These are phyloP conservation scores for Poa pratensis DNA, from an alignment of 176 grass and related monocot species.

Conservation along the genomic window DNA sequence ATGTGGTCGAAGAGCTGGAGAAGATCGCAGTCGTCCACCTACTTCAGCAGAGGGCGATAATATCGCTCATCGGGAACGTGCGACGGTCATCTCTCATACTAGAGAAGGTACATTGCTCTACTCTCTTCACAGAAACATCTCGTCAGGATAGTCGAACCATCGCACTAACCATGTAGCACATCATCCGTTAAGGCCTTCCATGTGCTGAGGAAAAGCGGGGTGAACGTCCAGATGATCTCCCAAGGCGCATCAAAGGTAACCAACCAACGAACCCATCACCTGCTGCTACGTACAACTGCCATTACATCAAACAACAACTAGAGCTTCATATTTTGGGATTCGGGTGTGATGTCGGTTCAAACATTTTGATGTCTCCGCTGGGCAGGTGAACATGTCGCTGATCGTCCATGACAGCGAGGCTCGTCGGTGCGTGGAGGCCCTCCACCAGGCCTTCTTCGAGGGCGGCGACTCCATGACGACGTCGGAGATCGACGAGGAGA, in stretches of 20 bases:
- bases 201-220: constrained; percentile 73
- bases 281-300: not conserved
- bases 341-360: too few relatives aligned
- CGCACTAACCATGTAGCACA: constrained; percentile 19
- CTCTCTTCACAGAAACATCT: not conserved
- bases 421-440: constrained; percentile 56
- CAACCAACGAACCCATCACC: not conserved
- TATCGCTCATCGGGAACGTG: constrained; percentile 89
- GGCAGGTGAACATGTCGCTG: constrained; percentile 91
- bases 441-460: constrained; percentile 83
- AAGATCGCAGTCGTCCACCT: constrained; percentile 92
- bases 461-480: constrained; percentile 45
- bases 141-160: not conserved
- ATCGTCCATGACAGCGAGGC: constrained; percentile 90
- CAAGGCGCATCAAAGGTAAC: constrained; percentile 94
- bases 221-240: constrained; percentile 98
- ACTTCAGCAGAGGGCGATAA: constrained; percentile 90
- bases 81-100: constrained; percentile 70
- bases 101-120: constrained; percentile 59
- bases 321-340: too few relatives aligned
- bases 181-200: constrained; percentile 66
- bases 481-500: constrained; percentile 32
- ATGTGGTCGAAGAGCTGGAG: constrained; percentile 90
- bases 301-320: not conserved
- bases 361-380: too few relatives aligned